These are phyloP conservation scores for Chenopodium formosanum DNA, from an alignment of 148 eudicot species.

Conservation along the genomic window DNA sequence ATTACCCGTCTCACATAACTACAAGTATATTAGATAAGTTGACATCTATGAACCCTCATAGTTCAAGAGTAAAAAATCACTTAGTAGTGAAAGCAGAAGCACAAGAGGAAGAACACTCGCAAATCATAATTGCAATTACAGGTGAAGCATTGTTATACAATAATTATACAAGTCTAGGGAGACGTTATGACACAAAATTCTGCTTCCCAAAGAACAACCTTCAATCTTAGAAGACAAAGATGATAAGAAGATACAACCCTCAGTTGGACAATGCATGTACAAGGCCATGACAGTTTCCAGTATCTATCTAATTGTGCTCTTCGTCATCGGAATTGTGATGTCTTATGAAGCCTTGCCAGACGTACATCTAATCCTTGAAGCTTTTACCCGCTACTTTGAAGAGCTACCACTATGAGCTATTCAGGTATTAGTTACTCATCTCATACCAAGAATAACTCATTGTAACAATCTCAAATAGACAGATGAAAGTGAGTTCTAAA, in stretches of 20 bases:
- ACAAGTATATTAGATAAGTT: conserved; percentile 14
- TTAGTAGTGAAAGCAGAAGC: background rate
- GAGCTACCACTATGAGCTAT: conserved; percentile 29
- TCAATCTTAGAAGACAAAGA: background rate
- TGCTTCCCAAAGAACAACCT: conserved; percentile 15
- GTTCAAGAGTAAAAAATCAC: conserved; percentile 13
- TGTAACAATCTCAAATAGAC: no score
- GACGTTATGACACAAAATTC: conserved; percentile 1
- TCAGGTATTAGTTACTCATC: no score
- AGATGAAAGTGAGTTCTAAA: no score
- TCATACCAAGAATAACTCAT: no score
- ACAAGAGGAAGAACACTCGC: background rate
- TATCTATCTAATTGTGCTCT: conserved; percentile 94
- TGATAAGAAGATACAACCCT: conserved; percentile 23
- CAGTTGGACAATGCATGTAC: conserved; percentile 97
- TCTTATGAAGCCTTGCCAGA: conserved; percentile 86
- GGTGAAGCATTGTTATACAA: conserved; percentile 3
- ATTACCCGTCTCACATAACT: background rate
- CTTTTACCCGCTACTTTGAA: conserved; percentile 53
- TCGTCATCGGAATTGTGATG: conserved; percentile 88
- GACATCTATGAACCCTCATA: conserved; percentile 8
- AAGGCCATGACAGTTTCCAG: conserved; percentile 85
- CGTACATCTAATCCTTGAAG: conserved; percentile 53
- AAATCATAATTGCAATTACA: background rate
- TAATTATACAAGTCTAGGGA: conserved; percentile 11